These are phyloP conservation scores for Batrachochytrium dendrobatidis DNA, from an alignment of 371 early-diverging fungal species.

Conservation along the genomic window DNA sequence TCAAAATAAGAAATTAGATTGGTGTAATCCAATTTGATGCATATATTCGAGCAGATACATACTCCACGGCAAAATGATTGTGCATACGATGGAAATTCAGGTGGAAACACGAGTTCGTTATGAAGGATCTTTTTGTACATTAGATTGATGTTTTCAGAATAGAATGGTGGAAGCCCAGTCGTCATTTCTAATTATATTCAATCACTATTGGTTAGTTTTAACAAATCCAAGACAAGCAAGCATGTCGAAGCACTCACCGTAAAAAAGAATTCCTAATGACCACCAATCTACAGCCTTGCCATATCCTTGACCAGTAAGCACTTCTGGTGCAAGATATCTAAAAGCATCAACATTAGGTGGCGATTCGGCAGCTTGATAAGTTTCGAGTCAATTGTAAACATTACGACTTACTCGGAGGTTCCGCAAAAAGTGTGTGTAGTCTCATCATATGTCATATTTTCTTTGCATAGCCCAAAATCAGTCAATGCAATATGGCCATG, in stretches of 20 bases:
- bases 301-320: conserved; percentile 70
- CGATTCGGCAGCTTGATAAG: neutral
- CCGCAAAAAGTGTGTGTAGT: conserved; percentile 90
- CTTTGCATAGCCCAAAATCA: conserved; percentile 75
- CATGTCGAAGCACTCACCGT: conserved; percentile 33
- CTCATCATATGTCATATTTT: conserved; percentile 40
- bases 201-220: neutral
- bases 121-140: conserved; percentile 78
- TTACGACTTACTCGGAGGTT: conserved; percentile 62
- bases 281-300: conserved; percentile 92
- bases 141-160: conserved; percentile 64
- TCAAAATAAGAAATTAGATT: neutral
- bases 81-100: conserved; percentile 50
- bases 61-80: conserved; percentile 54
- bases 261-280: conserved; percentile 91
- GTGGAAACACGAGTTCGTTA: conserved; percentile 67
- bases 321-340: conserved; percentile 92
- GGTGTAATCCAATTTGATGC: neutral
- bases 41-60: conserved; percentile 15
- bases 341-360: conserved; percentile 14
- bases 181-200: conserved; percentile 28
- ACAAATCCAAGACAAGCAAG: neutral
- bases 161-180: conserved; percentile 63
- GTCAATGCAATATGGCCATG: conserved; percentile 70
- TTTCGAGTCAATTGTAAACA: neutral